Evolutionary conservation across 2,329 filamentous ascomycete genomes (phyloP).

Genomic region (Zymoseptoria tritici): DNA sequence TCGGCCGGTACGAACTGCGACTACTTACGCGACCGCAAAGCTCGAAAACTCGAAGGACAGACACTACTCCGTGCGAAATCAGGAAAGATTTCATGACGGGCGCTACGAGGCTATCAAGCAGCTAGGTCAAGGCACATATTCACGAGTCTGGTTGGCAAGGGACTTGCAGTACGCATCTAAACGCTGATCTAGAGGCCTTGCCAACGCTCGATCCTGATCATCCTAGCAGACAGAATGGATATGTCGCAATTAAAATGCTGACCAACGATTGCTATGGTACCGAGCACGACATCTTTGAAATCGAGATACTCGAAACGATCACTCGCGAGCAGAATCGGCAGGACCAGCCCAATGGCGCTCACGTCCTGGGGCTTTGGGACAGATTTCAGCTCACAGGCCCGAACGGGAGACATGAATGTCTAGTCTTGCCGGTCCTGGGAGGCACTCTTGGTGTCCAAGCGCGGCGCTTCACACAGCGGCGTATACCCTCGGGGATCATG

Average conservation of each 20-base stretch:
- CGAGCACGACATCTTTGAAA: not conserved
- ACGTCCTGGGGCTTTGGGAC: not conserved
- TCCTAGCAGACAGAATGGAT: not conserved
- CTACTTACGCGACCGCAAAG: not conserved
- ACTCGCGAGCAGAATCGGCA: not conserved
- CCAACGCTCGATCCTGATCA: not conserved
- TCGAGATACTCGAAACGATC: not conserved
- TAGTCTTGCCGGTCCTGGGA: not conserved
- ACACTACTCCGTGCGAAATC: not conserved
- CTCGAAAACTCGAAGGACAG: not conserved
- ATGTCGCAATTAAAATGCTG: not conserved
- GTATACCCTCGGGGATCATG: constrained; percentile 3
- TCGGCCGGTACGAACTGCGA: not conserved
- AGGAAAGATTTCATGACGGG: not conserved
- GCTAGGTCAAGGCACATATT: not conserved
- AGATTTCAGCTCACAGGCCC: not conserved
- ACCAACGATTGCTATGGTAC: not conserved
- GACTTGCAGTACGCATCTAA: not conserved
- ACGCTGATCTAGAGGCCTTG: not conserved
- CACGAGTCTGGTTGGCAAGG: not conserved
- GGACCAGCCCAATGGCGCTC: not conserved
- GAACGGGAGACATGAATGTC: not conserved
- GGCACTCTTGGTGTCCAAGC: constrained; percentile 6
- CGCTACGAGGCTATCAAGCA: not conserved
- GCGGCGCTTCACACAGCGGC: not conserved